Conservation (phyloP, 2,329 filamentous ascomycete species). For the Fusarium sp. region DNA sequence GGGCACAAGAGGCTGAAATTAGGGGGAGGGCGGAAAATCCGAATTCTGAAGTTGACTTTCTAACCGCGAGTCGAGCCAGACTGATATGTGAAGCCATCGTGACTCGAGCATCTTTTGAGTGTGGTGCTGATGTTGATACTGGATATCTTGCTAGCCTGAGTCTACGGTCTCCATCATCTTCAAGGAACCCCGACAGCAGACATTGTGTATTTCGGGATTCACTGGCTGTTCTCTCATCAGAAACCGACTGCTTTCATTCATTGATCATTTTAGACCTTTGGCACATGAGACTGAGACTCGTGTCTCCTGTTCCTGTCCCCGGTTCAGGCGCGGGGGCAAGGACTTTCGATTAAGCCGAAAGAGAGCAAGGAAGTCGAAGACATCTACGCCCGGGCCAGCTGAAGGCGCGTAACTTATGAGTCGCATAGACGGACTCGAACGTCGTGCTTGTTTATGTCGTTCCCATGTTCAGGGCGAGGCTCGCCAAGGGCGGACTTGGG, state of each 20-base stretch:
- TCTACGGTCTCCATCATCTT: background rate
- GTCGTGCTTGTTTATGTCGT: conserved; percentile 19
- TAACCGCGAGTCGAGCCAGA: conserved; percentile 16
- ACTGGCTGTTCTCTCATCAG: background rate
- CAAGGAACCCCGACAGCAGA: background rate
- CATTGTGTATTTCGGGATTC: background rate
- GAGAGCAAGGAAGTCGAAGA: conserved; percentile 16
- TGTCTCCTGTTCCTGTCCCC: conserved; percentile 13
- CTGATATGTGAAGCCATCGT: conserved; percentile 4
- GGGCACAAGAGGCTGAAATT: conserved; percentile 28
- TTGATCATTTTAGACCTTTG: conserved; percentile 7
- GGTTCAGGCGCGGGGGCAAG: conserved; percentile 7
- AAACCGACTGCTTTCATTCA: conserved; percentile 1
- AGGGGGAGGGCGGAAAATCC: background rate
- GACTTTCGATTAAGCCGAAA: conserved; percentile 22
- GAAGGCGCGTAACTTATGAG: conserved; percentile 5
- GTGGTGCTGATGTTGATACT: conserved; percentile 3
- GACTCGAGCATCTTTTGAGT: conserved; percentile 23
- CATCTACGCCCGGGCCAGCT: conserved; percentile 18
- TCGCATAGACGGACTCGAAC: conserved; percentile 14
- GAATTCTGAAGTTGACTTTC: background rate
- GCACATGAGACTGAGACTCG: conserved; percentile 23
- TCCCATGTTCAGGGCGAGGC: conserved; percentile 12
- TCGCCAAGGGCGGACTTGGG: background rate
- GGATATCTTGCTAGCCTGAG: background rate